Percentiles rank a stretch among this genome's conserved stretches.
These are phyloP conservation scores for Vitis cinerea DNA, from an alignment of 164 flowering plant species.

Conservation along the genomic window DNA sequence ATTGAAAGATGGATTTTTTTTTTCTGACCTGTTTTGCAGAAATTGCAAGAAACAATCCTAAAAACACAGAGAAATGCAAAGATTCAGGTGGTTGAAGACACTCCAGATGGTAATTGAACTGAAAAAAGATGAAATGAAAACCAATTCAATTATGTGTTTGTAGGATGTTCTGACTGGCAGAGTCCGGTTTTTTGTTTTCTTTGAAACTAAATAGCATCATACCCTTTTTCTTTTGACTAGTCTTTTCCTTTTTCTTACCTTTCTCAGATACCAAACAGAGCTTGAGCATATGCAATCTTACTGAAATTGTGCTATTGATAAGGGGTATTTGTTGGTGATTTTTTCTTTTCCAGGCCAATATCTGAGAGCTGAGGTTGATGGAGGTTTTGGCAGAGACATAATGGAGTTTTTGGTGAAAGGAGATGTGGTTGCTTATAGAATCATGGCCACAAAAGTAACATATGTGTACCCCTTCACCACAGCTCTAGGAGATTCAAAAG, in stretches of 20 bases:
- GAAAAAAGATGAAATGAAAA: not conserved
- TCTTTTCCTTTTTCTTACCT: too few relatives aligned
- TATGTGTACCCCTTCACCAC: slow-evolving; percentile 93
- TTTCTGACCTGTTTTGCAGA: slow-evolving; percentile 35
- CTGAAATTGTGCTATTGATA: not conserved
- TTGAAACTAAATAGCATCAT: too few relatives aligned
- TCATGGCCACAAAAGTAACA: slow-evolving; percentile 82
- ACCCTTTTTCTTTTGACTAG: too few relatives aligned
- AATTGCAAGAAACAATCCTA: slow-evolving; percentile 72
- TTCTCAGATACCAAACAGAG: too few relatives aligned
- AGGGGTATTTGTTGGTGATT: not conserved
- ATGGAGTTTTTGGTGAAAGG: slow-evolving; percentile 86
- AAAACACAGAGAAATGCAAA: slow-evolving; percentile 78
- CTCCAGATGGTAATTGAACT: slow-evolving; percentile 60
- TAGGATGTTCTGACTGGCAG: too few relatives aligned
- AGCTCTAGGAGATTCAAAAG: slow-evolving; percentile 90
- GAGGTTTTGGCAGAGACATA: slow-evolving; percentile 82
- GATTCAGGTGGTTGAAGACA: slow-evolving; percentile 61
- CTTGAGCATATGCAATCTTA: not conserved
- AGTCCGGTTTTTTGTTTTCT: too few relatives aligned
- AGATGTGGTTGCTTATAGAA: slow-evolving; percentile 71
- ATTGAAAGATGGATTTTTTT: not conserved
- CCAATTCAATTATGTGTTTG: too few relatives aligned
- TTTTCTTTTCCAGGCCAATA: slow-evolving; percentile 52
- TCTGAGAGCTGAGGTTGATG: slow-evolving; percentile 81